Evolutionary conservation across 2,329 filamentous ascomycete genomes (phyloP), one percentile per base, ranked within the genome.

Genomic region (Aspergillus sp.): DNA sequence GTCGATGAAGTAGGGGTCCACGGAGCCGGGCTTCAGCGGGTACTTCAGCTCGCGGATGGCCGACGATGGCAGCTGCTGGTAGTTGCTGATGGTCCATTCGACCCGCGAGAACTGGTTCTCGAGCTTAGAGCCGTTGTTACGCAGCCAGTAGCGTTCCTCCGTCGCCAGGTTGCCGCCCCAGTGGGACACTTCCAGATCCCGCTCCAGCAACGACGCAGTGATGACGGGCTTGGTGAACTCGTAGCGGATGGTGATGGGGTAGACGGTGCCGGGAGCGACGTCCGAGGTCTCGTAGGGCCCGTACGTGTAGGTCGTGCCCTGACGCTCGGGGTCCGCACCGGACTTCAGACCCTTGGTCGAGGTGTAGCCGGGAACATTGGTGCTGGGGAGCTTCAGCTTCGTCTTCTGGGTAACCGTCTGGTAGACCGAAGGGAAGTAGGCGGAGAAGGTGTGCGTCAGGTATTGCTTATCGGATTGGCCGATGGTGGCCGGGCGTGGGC

Each of bases 111-210:
- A 94, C 39, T 89, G 86, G 59, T 82, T 81, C 36, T 85, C 84
- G 53, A 94, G 82, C 75, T 90, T 89, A 53, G 95, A 96, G 64
- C 90, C 95, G 64, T 90, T 87, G 82, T 99, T 94, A 70, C 86
- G 86, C 66, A 98, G 83, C 76, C 89, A 91, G 79, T 96, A 97
- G 59, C 91, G 87, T 80, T 99, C 95, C 79, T 99, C 95, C 53
- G 93, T 92, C 1, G 95, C 95, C 56, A 98, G 79, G 74, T 99
- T 99, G 63, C 95, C 95, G 66, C 95, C 95, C 95, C 95, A 99
- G 78, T 98, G 95, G 73, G 91, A 96, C 69, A 99, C 89, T 76
- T 99, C 95, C 63, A 99, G 81, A 71, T 98, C 93, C 61, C 95
- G 89, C 78, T 98, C 91, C 60, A 99, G 82, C 16, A 86, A 81